A percentile compares a stretch with the other conserved stretches of the same genome.
Conservation (phyloP, 768 basidiomycete genomes). For the Amylocystis lapponica region DNA sequence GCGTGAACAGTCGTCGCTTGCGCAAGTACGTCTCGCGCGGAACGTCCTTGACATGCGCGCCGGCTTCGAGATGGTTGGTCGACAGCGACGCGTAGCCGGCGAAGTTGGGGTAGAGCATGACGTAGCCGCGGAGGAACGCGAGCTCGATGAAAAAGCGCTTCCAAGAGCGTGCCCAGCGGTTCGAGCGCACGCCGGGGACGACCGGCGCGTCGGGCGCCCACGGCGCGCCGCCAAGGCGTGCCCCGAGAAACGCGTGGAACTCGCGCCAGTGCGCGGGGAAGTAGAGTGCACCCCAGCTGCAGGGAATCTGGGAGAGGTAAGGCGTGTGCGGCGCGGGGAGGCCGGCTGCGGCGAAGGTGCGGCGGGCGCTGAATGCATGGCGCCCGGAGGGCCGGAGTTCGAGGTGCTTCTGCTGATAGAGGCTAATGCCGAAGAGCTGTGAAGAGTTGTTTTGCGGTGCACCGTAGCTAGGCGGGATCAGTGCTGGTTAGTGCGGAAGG, state of each 20-base stretch:
- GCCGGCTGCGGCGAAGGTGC: conserved; percentile 41
- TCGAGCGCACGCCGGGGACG: conserved; percentile 75
- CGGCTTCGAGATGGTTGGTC: conserved; percentile 86
- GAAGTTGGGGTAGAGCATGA: conserved; percentile 89
- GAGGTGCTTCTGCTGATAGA: conserved; percentile 82
- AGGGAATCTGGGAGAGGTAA: conserved; percentile 82
- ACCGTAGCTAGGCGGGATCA: conserved; percentile 50
- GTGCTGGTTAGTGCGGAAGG: background rate
- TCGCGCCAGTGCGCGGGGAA: conserved; percentile 88
- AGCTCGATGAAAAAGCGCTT: conserved; percentile 89
- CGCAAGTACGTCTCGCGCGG: conserved; percentile 40
- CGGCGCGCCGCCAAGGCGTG: conserved; percentile 57
- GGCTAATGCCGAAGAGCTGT: conserved; percentile 70
- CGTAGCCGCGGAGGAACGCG: conserved; percentile 73
- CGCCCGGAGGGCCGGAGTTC: conserved; percentile 69
- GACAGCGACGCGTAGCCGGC: conserved; percentile 66
- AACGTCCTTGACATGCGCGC: conserved; percentile 66
- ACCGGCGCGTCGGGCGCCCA: conserved; percentile 36
- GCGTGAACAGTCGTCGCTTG: conserved; percentile 57
- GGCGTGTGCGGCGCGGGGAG: conserved; percentile 49
- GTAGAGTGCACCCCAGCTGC: conserved; percentile 90
- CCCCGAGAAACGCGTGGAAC: conserved; percentile 71
- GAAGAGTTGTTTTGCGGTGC: conserved; percentile 31
- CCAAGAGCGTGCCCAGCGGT: conserved; percentile 79
- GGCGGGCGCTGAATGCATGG: conserved; percentile 58